Evolutionary conservation across 164 flowering plant genomes (phyloP).

Genomic region (Chimonanthus salicifolius): DNA sequence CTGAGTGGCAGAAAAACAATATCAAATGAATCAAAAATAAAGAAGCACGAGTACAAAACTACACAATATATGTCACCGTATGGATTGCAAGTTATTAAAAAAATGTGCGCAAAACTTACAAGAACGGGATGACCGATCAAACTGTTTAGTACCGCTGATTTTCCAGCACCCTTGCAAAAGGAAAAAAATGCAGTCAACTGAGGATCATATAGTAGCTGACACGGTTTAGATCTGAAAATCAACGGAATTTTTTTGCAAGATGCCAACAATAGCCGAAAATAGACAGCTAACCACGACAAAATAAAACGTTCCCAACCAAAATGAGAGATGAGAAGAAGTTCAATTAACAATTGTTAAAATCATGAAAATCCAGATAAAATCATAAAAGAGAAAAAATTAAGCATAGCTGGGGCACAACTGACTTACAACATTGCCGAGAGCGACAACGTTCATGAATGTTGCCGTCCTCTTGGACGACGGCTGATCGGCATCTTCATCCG

Average conservation of each 20-base stretch:
- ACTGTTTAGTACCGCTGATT: slow-evolving; percentile 92
- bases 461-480: slow-evolving; percentile 46
- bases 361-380: background rate
- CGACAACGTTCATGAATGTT: slow-evolving; percentile 87
- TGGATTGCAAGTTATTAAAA: background rate
- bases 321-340: background rate
- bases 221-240: background rate
- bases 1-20: slow-evolving; percentile 27
- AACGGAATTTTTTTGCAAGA: background rate
- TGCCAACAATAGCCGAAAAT: background rate
- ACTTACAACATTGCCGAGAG: slow-evolving; percentile 97
- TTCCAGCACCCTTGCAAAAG: slow-evolving; percentile 82
- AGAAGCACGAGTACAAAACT: background rate
- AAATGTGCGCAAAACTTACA: slow-evolving; percentile 37
- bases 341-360: background rate
- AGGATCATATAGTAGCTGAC: background rate
- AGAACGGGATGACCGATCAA: slow-evolving; percentile 93
- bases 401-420: background rate
- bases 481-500: slow-evolving; percentile 91
- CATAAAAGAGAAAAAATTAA: background rate
- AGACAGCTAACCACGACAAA: background rate
- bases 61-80: background rate
- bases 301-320: background rate
- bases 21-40: background rate
- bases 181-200: background rate